A percentile compares a stretch with the other conserved stretches of the same genome.
Conservation (phyloP, 257 asterid genomes). For the Capsicum baccatum region DNA sequence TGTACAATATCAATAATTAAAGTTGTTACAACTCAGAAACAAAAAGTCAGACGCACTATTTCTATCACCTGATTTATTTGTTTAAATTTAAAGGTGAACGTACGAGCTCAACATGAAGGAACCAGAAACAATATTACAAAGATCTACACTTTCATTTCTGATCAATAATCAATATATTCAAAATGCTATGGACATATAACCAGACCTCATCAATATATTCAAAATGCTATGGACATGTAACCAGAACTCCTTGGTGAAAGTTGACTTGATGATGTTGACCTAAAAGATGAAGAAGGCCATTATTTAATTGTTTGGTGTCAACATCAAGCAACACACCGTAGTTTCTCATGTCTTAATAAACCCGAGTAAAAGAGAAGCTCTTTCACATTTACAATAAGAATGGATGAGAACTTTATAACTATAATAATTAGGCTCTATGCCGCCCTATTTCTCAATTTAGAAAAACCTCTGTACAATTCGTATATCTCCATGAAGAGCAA, state of each 20-base stretch:
- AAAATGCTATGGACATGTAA: constrained; percentile 17
- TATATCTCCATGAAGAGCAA: constrained; percentile 79
- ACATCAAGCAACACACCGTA: constrained; percentile 59
- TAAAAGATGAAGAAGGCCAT: neutral
- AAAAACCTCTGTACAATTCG: constrained; percentile 79
- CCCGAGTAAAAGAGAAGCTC: constrained; percentile 67
- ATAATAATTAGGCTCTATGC: constrained; percentile 76
- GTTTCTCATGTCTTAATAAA: constrained; percentile 80
- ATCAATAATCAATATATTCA: neutral
- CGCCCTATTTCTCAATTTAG: constrained; percentile 76
- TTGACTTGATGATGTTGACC: constrained; percentile 14
- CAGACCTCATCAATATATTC: no score
- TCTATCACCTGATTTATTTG: no score
- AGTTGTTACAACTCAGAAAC: no score
- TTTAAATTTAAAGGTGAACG: no score
- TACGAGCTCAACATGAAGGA: no score
- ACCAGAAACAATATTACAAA: neutral
- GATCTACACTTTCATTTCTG: neutral
- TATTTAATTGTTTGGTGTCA: constrained; percentile 57
- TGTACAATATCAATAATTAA: no score
- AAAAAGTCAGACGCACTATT: no score
- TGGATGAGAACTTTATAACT: constrained; percentile 79
- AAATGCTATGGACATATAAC: neutral
- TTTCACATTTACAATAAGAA: constrained; percentile 55
- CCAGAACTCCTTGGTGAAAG: constrained; percentile 5